Evolutionary conservation across 2,329 filamentous ascomycete genomes (phyloP), one percentile per base, ranked within the genome.

Genomic region (Talaromyces albobiverticillius): DNA sequence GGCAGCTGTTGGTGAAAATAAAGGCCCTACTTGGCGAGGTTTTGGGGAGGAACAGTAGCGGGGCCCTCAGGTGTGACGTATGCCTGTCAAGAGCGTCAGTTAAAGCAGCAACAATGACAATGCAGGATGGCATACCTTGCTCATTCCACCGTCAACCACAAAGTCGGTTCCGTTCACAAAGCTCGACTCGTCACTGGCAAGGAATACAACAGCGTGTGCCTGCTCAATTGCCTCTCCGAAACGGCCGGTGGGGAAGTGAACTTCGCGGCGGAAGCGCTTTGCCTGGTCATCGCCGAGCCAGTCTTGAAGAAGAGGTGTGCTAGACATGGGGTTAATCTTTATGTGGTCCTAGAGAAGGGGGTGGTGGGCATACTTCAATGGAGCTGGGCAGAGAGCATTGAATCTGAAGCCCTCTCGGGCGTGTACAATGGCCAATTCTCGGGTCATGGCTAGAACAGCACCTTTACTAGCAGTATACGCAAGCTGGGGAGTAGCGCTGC

Each of bases 211-310:
- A 8, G 59, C 57, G 20, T 58, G 88, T 0, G 91, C 91, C 77
- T 95, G 91, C 79, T 96, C 91, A 57, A 96, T 77, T n/a, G 92
- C 89, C 79, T 96, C 91, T 47, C 91, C 91, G 66, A 96, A 96
- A 11, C 92, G 84, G 40, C 91, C 91, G 7, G 82, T 83, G 4
- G 91, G 91, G 80, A 96, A 95, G 73, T 96, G 91, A 20, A 96
- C 81, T 77, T 95, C 90, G 54, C 91, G 87, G 45, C 92, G 82
- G 66, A 84, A 77, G 29, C 91, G 85, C 82, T 96, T 96, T 57
- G 82, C 82, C 68, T 84, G 69, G 75, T 96, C 91, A 64, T 94
- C 89, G 59, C 92, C 92, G 20, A 96, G 84, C 90, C 90, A 96
- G 74, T 96, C 89, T 77, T 96, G 91, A 51, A 96, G 80, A 26